phyloP scores from a whole-genome alignment of 129 eudicot genomes.

The Logfia minima region DNA sequence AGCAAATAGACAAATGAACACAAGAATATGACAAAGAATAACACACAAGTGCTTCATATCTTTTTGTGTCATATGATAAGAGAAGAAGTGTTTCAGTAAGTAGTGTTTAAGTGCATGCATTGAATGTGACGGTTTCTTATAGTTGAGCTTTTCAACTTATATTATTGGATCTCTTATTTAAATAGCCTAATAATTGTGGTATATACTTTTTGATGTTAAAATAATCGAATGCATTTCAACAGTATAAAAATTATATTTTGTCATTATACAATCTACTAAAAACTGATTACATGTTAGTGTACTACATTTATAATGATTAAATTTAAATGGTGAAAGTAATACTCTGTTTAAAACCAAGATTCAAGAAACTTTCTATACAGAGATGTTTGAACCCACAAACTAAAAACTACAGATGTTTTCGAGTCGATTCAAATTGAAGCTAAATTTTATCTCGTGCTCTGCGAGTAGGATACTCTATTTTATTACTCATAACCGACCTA shows the following conservation, averaged over 20 bases:
- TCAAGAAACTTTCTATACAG: no score
- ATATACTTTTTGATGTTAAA: slow-evolving; percentile 18
- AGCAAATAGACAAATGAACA: slow-evolving; percentile 21
- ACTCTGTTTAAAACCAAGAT: background rate
- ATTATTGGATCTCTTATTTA: slow-evolving; percentile 22
- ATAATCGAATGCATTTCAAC: background rate
- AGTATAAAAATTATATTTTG: background rate
- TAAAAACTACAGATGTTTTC: no score
- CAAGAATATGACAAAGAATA: slow-evolving; percentile 21
- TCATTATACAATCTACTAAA: background rate
- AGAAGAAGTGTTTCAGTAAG: slow-evolving; percentile 11
- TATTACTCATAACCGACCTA: no score
- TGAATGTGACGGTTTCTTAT: slow-evolving; percentile 21
- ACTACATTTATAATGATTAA: background rate
- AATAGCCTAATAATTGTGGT: slow-evolving; percentile 22
- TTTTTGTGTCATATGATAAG: slow-evolving; percentile 12
- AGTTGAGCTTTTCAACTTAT: slow-evolving; percentile 21
- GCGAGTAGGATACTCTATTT: no score
- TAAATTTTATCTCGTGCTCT: no score
- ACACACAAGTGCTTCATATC: slow-evolving; percentile 28
- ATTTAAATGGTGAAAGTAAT: no score
- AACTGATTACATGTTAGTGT: background rate
- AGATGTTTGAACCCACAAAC: no score
- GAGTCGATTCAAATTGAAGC: no score
- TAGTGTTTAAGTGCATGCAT: slow-evolving; percentile 11